Percentiles rank a stretch among this genome's conserved stretches.
These are phyloP conservation scores for Stagonosporopsis vannaccii DNA, from an alignment of 2,329 filamentous ascomycete species.

Conservation along the genomic window DNA sequence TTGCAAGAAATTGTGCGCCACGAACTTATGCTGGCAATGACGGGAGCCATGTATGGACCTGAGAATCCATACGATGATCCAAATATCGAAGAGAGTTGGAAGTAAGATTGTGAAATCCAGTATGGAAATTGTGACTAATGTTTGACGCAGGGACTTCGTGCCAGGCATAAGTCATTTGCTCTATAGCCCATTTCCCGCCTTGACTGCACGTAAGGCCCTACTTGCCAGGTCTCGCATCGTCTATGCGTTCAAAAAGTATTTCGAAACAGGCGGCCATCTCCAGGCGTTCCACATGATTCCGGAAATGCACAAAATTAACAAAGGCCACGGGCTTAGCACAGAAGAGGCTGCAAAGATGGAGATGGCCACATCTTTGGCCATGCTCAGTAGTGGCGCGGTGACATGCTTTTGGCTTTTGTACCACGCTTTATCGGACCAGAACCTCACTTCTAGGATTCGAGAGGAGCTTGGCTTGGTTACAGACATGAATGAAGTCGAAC, in stretches of 20 bases:
- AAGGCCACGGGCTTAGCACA: constrained; percentile 39
- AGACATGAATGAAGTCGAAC: constrained; percentile 2
- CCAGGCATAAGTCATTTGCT: constrained; percentile 35
- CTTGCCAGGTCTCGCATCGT: constrained; percentile 46
- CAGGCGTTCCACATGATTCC: constrained; percentile 49
- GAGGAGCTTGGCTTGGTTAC: constrained; percentile 31
- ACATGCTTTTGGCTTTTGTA: constrained; percentile 54
- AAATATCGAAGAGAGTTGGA: constrained; percentile 46
- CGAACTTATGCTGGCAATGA: constrained; percentile 48
- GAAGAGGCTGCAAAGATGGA: constrained; percentile 53
- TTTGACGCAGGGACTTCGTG: constrained; percentile 25
- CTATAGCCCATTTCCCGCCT: constrained; percentile 27
- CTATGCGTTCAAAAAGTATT: constrained; percentile 51
- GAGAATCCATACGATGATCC: constrained; percentile 52
- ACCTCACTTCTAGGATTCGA: constrained; percentile 41
- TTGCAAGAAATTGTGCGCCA: constrained; percentile 38
- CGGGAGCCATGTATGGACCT: constrained; percentile 52
- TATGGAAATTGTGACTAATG: background rate
- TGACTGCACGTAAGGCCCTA: constrained; percentile 46
- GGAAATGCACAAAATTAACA: constrained; percentile 47
- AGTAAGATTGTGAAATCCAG: constrained; percentile 31
- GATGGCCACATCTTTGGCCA: constrained; percentile 51
- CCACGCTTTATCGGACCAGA: constrained; percentile 46
- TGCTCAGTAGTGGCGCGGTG: constrained; percentile 53
- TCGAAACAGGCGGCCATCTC: constrained; percentile 48